Evolutionary conservation across 495 filamentous ascomycete genomes (phyloP).

Genomic region (Bacidia rubella): DNA sequence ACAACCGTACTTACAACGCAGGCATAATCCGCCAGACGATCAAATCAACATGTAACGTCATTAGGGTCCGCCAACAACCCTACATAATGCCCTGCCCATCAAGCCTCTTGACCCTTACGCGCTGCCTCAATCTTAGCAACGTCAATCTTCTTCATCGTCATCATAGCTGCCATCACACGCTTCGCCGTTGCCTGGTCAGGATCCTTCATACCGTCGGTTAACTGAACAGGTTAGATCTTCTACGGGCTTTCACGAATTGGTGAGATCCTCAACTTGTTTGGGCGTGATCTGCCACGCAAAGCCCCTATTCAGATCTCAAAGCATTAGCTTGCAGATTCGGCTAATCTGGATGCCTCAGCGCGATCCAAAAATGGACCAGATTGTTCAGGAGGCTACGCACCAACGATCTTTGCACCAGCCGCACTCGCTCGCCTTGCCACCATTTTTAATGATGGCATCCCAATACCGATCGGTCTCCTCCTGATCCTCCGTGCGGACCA

Average conservation of each 20-base stretch:
- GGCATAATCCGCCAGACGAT: too few relatives aligned
- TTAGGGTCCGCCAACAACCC: too few relatives aligned
- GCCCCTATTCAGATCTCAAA: too few relatives aligned
- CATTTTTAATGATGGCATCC: background rate
- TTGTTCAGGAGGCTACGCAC: too few relatives aligned
- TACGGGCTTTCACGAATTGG: background rate
- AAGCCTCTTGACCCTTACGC: background rate
- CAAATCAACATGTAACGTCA: too few relatives aligned
- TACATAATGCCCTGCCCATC: too few relatives aligned
- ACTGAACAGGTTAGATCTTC: background rate
- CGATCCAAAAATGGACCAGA: too few relatives aligned
- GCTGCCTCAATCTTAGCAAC: background rate
- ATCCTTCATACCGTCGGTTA: background rate
- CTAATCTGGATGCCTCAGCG: too few relatives aligned
- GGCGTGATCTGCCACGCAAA: too few relatives aligned
- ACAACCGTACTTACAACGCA: too few relatives aligned
- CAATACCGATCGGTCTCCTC: background rate
- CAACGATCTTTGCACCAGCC: background rate
- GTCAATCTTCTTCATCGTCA: background rate
- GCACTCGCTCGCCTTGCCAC: background rate
- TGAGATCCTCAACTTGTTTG: too few relatives aligned
- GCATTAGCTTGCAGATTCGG: too few relatives aligned
- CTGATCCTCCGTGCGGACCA: background rate
- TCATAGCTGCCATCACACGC: background rate
- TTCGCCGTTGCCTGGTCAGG: background rate